Conservation (phyloP, 495 filamentous ascomycete species). For the Hyaloscypha hepaticicola region DNA sequence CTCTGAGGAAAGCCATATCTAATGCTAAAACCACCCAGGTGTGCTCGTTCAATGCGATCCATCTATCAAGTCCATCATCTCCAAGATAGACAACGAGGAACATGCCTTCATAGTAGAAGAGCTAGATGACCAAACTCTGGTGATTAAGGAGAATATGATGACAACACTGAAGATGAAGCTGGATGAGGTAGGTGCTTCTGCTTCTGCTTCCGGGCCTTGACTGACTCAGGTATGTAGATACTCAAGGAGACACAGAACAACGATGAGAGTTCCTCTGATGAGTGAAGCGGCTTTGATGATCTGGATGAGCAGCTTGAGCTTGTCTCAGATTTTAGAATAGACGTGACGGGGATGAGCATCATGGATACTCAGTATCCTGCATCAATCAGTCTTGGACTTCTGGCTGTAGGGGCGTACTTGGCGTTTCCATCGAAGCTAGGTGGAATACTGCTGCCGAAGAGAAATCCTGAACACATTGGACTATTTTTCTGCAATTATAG, state of each 20-base stretch:
- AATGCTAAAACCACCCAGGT: constrained; percentile 31
- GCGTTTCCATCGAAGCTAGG: neutral
- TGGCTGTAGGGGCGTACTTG: neutral
- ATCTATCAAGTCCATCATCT: constrained; percentile 57
- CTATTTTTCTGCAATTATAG: neutral
- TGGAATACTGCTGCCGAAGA: neutral
- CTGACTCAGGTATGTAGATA: constrained; percentile 13
- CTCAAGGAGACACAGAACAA: constrained; percentile 25
- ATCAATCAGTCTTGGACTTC: neutral
- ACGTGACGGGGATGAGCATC: neutral
- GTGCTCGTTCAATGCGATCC: constrained; percentile 74
- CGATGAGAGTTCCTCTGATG: constrained; percentile 10
- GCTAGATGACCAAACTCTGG: constrained; percentile 67
- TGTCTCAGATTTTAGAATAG: neutral
- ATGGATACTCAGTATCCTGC: neutral
- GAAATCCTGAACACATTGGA: neutral
- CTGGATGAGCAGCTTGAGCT: neutral
- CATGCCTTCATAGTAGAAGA: constrained; percentile 64
- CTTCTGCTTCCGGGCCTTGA: neutral
- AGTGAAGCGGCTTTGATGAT: neutral
- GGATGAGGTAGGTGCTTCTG: constrained; percentile 52
- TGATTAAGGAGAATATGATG: constrained; percentile 71
- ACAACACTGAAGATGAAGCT: constrained; percentile 56
- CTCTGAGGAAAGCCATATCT: neutral
- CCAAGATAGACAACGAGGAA: constrained; percentile 56